A percentile compares a stretch with the other conserved stretches of the same genome.
These are phyloP conservation scores for Climacium dendroides DNA, from an alignment of 225 moss, liverwort and hornwort genomes.

Conservation along the genomic window DNA sequence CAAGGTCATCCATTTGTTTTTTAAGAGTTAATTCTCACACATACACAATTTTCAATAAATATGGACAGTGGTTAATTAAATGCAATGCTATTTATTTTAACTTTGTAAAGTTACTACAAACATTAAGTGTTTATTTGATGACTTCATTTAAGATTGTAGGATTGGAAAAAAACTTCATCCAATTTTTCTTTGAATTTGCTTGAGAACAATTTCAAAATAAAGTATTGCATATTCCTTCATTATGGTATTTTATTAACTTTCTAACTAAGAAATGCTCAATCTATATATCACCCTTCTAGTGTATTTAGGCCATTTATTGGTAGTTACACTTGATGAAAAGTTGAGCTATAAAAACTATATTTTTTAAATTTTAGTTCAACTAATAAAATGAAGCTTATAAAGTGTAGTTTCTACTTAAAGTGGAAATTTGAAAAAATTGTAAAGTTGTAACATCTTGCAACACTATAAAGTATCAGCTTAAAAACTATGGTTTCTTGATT, in stretches of 20 bases:
- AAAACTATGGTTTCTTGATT: neutral
- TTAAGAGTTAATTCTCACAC: too few relatives aligned
- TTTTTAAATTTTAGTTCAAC: neutral
- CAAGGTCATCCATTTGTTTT: too few relatives aligned
- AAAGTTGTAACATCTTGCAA: neutral
- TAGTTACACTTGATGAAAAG: neutral
- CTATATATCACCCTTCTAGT: rapidly evolving
- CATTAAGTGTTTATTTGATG: neutral
- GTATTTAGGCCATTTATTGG: neutral
- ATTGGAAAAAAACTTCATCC: neutral
- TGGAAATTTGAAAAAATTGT: neutral
- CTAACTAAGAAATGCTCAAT: neutral
- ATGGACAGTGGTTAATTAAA: neutral
- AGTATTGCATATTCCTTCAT: neutral
- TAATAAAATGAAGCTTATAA: neutral
- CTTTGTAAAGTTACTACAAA: rapidly evolving
- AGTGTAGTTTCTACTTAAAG: neutral
- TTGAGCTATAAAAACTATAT: neutral
- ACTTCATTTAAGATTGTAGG: neutral
- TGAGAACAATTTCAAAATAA: neutral
- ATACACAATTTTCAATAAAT: neutral
- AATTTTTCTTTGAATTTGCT: neutral
- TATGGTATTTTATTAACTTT: neutral
- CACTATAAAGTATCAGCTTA: neutral
- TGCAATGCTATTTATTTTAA: neutral